These are phyloP conservation scores for Teunomyces tritomae DNA, from an alignment of 805 yeast species.

Conservation along the genomic window DNA sequence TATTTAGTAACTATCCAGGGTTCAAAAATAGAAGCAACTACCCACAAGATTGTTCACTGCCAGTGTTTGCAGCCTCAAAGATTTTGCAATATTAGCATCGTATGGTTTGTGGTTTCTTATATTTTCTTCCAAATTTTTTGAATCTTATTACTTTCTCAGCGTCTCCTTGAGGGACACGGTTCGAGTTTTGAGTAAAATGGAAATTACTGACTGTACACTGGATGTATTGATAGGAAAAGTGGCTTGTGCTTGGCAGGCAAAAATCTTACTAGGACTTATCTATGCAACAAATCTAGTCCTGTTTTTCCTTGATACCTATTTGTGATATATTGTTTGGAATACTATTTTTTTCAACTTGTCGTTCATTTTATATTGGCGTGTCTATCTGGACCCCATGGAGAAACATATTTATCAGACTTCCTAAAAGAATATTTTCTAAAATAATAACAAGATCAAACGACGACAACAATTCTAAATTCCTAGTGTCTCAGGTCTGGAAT, in stretches of 20 bases:
- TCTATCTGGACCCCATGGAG: slow-evolving; percentile 40
- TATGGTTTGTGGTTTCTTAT: slow-evolving; percentile 28
- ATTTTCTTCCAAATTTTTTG: slow-evolving; percentile 32
- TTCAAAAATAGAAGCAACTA: slow-evolving; percentile 4
- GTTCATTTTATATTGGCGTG: slow-evolving; percentile 31
- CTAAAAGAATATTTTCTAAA: slow-evolving; percentile 32
- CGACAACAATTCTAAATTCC: slow-evolving; percentile 5
- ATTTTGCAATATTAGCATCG: slow-evolving; percentile 20
- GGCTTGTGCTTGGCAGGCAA: slow-evolving; percentile 29
- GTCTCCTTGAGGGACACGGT: slow-evolving; percentile 35
- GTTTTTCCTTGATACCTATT: slow-evolving; percentile 37
- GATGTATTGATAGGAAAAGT: slow-evolving; percentile 20
- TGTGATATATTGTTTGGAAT: slow-evolving; percentile 38
- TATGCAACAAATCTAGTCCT: slow-evolving; percentile 27
- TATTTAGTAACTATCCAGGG: slow-evolving; percentile 13
- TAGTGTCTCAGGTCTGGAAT: slow-evolving; percentile 18
- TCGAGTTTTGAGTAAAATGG: slow-evolving; percentile 25
- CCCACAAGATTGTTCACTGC: too few species aligned
- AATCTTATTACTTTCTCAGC: slow-evolving; percentile 36
- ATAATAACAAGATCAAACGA: slow-evolving; percentile 13
- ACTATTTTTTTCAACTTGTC: slow-evolving; percentile 31
- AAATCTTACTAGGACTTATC: slow-evolving; percentile 22
- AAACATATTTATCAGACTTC: slow-evolving; percentile 32
- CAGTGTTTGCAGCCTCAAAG: slow-evolving; percentile 22
- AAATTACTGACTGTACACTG: slow-evolving; percentile 25